These are phyloP conservation scores for Camelina hispida DNA, from an alignment of 345 rosid species.

Conservation along the genomic window DNA sequence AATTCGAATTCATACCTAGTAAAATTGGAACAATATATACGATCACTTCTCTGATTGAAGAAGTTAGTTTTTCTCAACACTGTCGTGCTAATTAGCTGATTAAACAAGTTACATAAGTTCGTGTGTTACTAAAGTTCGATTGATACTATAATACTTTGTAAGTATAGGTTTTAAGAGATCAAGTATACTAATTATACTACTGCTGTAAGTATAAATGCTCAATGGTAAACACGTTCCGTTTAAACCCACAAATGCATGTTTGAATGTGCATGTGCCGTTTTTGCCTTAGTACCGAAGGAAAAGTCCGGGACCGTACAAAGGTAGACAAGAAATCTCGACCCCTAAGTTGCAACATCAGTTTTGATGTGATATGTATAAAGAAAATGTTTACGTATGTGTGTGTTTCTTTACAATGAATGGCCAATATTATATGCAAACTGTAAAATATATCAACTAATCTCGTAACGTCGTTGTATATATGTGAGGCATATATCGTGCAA, in stretches of 20 bases:
- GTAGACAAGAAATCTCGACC: conserved; percentile 38
- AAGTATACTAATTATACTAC: background rate
- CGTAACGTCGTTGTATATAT: conserved; percentile 4
- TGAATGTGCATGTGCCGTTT: conserved; percentile 7
- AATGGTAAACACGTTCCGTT: conserved; percentile 3
- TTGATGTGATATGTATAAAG: conserved; percentile 43
- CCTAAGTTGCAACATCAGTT: conserved; percentile 40
- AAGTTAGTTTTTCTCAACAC: background rate
- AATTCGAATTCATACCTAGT: background rate
- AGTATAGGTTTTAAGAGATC: background rate
- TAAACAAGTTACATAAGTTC: background rate
- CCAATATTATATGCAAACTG: conserved; percentile 8
- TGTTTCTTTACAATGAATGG: conserved; percentile 34
- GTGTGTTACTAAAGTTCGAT: background rate
- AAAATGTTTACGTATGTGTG: conserved; percentile 4
- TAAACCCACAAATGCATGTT: background rate
- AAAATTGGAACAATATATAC: no score
- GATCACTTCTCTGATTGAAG: background rate
- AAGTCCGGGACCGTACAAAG: conserved; percentile 39
- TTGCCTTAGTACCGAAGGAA: conserved; percentile 45
- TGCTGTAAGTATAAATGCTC: background rate
- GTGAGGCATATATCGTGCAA: conserved; percentile 29
- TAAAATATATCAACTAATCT: background rate
- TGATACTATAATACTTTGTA: background rate
- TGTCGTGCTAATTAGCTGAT: background rate